Base-by-base conservation (phyloP, 169 alveolate species). In the Plasmodium adleri region DNA sequence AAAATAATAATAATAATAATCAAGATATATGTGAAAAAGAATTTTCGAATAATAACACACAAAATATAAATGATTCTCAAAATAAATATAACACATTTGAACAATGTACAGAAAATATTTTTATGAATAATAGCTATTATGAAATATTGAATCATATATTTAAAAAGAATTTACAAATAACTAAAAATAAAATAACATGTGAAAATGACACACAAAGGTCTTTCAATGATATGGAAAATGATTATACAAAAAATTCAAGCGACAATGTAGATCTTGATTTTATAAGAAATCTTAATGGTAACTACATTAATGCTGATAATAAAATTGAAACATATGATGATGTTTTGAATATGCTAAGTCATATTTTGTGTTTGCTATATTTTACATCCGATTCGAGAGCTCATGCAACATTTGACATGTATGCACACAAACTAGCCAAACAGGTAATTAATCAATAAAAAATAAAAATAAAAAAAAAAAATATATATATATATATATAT, bases 391-490 rank as follows among this genome's bases (percentile, higher is more conserved):
- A 72, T 52, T 75, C 92, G 22, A 86, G 63, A 49, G 62, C 74
- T 9, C 89, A 71, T 67, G 45, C 85, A 20, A 70, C 92, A 24
- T 75, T 75, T 49, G 92, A 78, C 49, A 20, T 45, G 26, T 75
- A 75, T 71, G 75, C 88, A 9, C 85, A 88, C 13, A 49, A 66
- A 24, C 59, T 75, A 54, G 92, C 89, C 67, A 88, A 88, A 39
- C 80, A 74, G 22, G 92, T 78, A 70, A 78, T 50, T 9, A 49
- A 17, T 47, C 63, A 63, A 63, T 0, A 60, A 83, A 83, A 45
- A 64, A 47, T 24, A 32, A 43, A 73, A 54, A 54, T 8, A 50
- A 50, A 50, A 1, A 12, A 1, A 50, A 12, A 22, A 45, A 22
- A 9, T 47, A 22, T 12, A 2, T 4, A 71, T 22, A n/a, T 0